Base-by-base conservation (phyloP, 2,329 filamentous ascomycete species). In the Sphaerulina vaccinii region DNA sequence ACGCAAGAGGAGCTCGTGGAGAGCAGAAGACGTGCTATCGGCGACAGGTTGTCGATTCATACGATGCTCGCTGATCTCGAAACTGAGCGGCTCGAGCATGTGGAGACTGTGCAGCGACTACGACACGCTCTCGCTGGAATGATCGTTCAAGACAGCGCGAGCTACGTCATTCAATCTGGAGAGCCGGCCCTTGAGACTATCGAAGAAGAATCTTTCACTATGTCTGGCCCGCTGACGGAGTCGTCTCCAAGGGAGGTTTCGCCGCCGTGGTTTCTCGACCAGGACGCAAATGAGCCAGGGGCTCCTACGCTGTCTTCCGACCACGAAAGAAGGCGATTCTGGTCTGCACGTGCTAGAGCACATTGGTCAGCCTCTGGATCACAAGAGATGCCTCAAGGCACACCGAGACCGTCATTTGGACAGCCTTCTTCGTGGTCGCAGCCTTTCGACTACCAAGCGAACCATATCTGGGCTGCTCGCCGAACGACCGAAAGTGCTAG, bases 401-500 rank as follows among this genome's bases (percentile, higher is more conserved):
- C 27, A 18, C 37, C 10, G 36, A 9, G 5, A 21, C n/a, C 15
- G 24, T 40, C 22, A n/a, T 29, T 18, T 22, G 19, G 10, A 22
- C 35, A n/a, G 0, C 29, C 10, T 10, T 11, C 23, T 2, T 15
- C 39, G 11, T 15, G 32, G 18, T 36, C 15, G 18, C 45, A 40
- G 35, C 45, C 40, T 13, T 23, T 35, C 22, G 36, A 40, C 3
- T 11, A 15, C 9, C 35, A 39, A 19, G 23, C 45, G 23, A 39
- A 3, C 7, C 45, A 40, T 13, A 22, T 36, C n/a, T 48, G 45
- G 36, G 45, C 45, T 29, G 45, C 45, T 29, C 23, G 45, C 23
- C 35, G 36, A 19, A 36, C 45, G 8, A 48, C 45, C 16, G 21
- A 48, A n/a, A 40, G 18, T 32, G 45, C 45, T 33, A 29, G 45